These are phyloP conservation scores for Zalaria obscura DNA, from an alignment of 2,329 filamentous ascomycete species.

Conservation along the genomic window DNA sequence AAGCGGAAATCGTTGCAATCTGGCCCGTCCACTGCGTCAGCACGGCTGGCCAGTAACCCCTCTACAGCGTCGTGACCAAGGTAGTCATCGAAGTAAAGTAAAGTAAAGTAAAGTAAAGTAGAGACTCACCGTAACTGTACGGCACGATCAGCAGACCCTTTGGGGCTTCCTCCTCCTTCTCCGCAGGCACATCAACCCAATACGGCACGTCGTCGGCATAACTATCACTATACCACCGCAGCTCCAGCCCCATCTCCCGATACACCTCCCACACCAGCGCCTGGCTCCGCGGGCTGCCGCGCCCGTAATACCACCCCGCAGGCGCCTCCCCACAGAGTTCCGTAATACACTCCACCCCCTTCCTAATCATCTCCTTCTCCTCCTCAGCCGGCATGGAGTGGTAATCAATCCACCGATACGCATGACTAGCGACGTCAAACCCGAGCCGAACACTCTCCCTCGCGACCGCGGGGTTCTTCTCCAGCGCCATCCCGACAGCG, in stretches of 20 bases:
- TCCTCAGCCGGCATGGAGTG: conserved; percentile 30
- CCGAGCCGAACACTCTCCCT: conserved; percentile 33
- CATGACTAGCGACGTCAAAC: conserved; percentile 37
- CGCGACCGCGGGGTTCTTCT: conserved; percentile 34
- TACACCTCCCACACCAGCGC: conserved; percentile 34
- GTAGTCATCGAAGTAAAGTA: no score
- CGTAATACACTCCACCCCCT: conserved; percentile 26
- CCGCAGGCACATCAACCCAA: conserved; percentile 39
- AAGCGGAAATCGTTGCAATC: conserved; percentile 43
- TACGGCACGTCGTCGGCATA: conserved; percentile 44
- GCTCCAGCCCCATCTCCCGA: conserved; percentile 36
- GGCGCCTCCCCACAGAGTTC: conserved; percentile 31
- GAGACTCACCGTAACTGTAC: conserved; percentile 26
- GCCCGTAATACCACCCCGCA: conserved; percentile 36
- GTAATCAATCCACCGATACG: conserved; percentile 38
- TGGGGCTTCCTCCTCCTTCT: conserved; percentile 23
- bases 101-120: no score
- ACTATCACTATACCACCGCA: conserved; percentile 36
- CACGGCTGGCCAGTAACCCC: neutral
- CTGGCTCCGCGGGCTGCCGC: conserved; percentile 29
- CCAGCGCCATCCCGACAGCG: conserved; percentile 34
- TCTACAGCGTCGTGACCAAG: neutral
- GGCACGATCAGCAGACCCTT: conserved; percentile 41
- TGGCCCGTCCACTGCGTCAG: conserved; percentile 2
- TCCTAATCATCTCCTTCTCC: conserved; percentile 33